Evolutionary conservation across 2,329 filamentous ascomycete genomes (phyloP).

Genomic region (Catunica adiposa): DNA sequence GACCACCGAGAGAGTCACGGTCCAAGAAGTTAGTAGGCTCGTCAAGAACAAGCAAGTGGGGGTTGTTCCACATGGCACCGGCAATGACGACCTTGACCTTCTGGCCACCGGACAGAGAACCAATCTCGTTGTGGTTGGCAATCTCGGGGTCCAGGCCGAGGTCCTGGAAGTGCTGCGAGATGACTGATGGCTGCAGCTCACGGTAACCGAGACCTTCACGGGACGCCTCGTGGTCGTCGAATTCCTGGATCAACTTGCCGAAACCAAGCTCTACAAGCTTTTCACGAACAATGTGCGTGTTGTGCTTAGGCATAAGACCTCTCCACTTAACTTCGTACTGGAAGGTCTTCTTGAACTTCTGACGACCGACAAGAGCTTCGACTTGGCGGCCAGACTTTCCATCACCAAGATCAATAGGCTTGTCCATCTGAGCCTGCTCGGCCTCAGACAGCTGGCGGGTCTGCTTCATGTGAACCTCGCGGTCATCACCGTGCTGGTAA

Average conservation of each 20-base stretch:
- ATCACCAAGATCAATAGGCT: conserved; percentile 67
- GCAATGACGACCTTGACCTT: conserved; percentile 98
- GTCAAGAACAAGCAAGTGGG: conserved; percentile 89
- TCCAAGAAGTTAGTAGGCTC: conserved; percentile 99
- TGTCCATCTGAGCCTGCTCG: conserved; percentile 84
- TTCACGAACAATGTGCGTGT: conserved; percentile 83
- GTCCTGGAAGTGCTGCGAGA: conserved; percentile 96
- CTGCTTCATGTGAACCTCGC: conserved; percentile 94
- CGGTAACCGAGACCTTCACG: conserved; percentile 95
- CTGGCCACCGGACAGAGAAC: conserved; percentile 85
- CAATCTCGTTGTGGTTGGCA: conserved; percentile 97
- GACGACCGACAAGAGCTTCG: conserved; percentile 81
- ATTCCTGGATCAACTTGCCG: conserved; percentile 88
- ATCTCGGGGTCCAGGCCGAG: conserved; percentile 93
- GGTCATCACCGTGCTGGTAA: conserved; percentile 91
- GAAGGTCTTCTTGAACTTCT: conserved; percentile 98
- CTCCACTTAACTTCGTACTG: conserved; percentile 98
- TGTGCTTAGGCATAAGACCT: conserved; percentile 75
- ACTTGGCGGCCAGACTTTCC: conserved; percentile 63
- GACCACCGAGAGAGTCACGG: conserved; percentile 86
- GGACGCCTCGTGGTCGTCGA: conserved; percentile 97
- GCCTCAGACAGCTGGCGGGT: conserved; percentile 75
- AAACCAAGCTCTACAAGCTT: conserved; percentile 76
- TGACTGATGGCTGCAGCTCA: conserved; percentile 78
- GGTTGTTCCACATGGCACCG: conserved; percentile 97